These are phyloP conservation scores for Colletotrichum agaves DNA, from an alignment of 2,329 filamentous ascomycete genomes.

Conservation along the genomic window DNA sequence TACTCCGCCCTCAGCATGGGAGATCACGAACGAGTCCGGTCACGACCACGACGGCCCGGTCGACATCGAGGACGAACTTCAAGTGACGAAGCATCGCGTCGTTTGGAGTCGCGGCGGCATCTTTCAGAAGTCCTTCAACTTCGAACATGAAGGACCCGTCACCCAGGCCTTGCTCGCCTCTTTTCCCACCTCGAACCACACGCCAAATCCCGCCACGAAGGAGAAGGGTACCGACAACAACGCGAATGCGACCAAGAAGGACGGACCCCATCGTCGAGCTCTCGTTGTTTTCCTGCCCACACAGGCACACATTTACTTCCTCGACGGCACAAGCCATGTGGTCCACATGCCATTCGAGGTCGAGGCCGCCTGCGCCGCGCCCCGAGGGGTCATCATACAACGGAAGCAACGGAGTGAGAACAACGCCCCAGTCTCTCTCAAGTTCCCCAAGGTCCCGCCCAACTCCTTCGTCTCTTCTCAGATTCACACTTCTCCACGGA, in stretches of 20 bases:
- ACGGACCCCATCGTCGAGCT: slow-evolving; percentile 60
- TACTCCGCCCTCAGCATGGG: slow-evolving; percentile 75
- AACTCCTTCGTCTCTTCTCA: slow-evolving; percentile 86
- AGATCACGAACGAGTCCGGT: slow-evolving; percentile 60
- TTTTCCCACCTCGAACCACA: slow-evolving; percentile 67
- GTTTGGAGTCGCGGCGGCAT: slow-evolving; percentile 90
- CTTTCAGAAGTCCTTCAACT: slow-evolving; percentile 86
- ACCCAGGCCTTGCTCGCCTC: slow-evolving; percentile 87
- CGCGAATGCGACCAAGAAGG: slow-evolving; percentile 24
- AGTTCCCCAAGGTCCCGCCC: slow-evolving; percentile 73
- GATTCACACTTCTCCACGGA: slow-evolving; percentile 59
- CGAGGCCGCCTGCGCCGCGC: slow-evolving; percentile 84
- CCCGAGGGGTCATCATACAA: slow-evolving; percentile 86
- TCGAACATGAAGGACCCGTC: slow-evolving; percentile 85
- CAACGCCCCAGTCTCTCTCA: slow-evolving; percentile 62
- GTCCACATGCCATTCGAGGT: slow-evolving; percentile 96
- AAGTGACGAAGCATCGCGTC: slow-evolving; percentile 79
- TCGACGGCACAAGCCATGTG: slow-evolving; percentile 87
- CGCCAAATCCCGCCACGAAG: too few species aligned
- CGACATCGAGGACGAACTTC: slow-evolving; percentile 78
- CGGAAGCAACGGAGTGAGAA: slow-evolving; percentile 72
- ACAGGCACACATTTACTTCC: slow-evolving; percentile 92
- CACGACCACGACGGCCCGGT: slow-evolving; percentile 47
- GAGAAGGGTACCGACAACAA: slow-evolving; percentile 45
- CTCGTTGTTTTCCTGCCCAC: slow-evolving; percentile 92